Conservation (phyloP, 108 stramenopile genomes). For the Cyclostephanos invisitatus region DNA sequence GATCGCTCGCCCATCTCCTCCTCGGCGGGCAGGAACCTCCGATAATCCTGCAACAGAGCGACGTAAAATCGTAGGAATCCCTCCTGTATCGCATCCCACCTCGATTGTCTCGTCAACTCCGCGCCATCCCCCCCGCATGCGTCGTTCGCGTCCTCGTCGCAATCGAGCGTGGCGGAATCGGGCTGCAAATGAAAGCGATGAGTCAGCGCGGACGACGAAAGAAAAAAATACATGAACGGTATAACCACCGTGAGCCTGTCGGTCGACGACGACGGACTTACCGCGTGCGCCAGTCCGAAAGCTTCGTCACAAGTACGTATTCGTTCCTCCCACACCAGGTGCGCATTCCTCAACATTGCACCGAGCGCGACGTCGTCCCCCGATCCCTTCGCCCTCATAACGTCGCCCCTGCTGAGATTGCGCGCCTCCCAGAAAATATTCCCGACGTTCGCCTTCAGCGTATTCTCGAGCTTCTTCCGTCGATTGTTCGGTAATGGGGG, state of each 20-base stretch:
- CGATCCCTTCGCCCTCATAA: constrained; percentile 24
- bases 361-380: constrained; percentile 29
- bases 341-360: constrained; percentile 35
- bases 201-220: too few species aligned
- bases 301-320: constrained; percentile 75
- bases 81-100: constrained; percentile 88
- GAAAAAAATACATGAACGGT: too few species aligned
- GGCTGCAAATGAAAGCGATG: too few species aligned
- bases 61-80: constrained; percentile 88
- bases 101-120: constrained; percentile 59
- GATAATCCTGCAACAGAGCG: constrained; percentile 79
- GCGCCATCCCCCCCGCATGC: neutral
- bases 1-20: constrained; percentile 23
- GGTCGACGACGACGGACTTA: too few species aligned
- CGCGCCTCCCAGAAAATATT: constrained; percentile 79
- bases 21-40: constrained; percentile 60
- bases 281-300: constrained; percentile 75
- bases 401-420: constrained; percentile 55
- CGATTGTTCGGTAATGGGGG: constrained; percentile 70
- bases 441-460: constrained; percentile 69
- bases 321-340: constrained; percentile 72
- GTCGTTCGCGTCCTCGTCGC: constrained; percentile 35
- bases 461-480: constrained; percentile 68
- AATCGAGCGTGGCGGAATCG: constrained; percentile 50
- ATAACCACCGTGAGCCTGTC: too few species aligned